Conservation (phyloP, 108 stramenopile species). For the Mayamaea pseudoterrestris region DNA sequence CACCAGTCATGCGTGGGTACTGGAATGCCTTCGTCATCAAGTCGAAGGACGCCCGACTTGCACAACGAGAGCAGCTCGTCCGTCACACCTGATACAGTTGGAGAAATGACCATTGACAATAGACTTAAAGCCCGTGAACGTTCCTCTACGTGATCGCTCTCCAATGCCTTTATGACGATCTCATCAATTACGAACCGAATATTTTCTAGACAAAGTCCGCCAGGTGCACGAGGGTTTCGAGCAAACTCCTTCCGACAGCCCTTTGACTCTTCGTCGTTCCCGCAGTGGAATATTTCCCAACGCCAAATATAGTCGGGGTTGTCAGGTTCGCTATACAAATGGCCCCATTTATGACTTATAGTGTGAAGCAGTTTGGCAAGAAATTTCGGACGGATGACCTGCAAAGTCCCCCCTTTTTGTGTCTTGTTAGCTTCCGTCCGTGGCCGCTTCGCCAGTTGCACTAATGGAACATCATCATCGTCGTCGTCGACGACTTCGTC, state of each 20-base stretch:
- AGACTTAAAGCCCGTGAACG: too few species aligned
- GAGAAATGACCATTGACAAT: too few species aligned
- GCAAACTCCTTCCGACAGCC: constrained; percentile 33
- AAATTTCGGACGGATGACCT: constrained; percentile 21
- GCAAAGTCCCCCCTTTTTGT: constrained; percentile 6
- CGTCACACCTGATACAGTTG: too few species aligned
- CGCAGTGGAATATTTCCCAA: constrained; percentile 60
- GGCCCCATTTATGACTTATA: constrained; percentile 64
- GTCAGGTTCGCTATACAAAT: constrained; percentile 59
- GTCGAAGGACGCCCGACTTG: constrained; percentile 25
- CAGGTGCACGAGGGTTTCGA: constrained; percentile 48
- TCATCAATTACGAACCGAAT: constrained; percentile 33
- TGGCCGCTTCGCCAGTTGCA: constrained; percentile 17
- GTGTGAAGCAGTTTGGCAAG: constrained; percentile 40
- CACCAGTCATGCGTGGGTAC: constrained; percentile 42
- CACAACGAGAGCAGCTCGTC: constrained; percentile 53
- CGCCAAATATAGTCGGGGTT: constrained; percentile 55
- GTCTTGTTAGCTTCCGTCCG: background rate
- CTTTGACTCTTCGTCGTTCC: too few species aligned
- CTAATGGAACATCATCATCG: constrained; percentile 38
- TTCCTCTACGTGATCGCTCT: too few species aligned
- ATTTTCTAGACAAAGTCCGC: constrained; percentile 47
- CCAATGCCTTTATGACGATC: constrained; percentile 4
- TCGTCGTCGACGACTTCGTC: constrained; percentile 40
- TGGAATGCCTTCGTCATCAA: constrained; percentile 31